These are phyloP conservation scores for Lichtheimia ramosa DNA, from an alignment of 371 early-diverging fungal species.

Conservation along the genomic window DNA sequence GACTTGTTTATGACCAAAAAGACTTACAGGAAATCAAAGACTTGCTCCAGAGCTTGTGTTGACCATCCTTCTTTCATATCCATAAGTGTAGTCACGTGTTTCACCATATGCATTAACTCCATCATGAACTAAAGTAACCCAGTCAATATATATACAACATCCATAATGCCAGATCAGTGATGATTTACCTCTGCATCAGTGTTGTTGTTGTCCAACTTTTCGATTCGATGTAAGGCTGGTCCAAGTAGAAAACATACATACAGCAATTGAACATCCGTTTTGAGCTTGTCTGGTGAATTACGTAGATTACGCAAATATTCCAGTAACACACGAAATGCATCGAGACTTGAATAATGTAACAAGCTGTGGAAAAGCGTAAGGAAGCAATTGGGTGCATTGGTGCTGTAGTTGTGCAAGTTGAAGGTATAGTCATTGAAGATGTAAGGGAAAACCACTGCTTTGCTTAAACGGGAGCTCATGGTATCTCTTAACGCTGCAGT, in stretches of 20 bases:
- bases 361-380: constrained; percentile 65
- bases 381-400: constrained; percentile 64
- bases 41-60: constrained; percentile 55
- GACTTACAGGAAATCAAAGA: constrained; percentile 55
- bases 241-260: constrained; percentile 75
- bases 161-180: background rate
- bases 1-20: background rate
- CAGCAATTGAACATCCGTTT: constrained; percentile 72
- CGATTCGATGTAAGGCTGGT: constrained; percentile 74
- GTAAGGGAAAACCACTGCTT: constrained; percentile 52
- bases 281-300: constrained; percentile 39
- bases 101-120: constrained; percentile 51
- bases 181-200: constrained; percentile 47
- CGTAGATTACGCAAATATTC: constrained; percentile 37
- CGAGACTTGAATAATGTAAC: constrained; percentile 62
- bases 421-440: constrained; percentile 64
- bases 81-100: constrained; percentile 47
- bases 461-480: constrained; percentile 38
- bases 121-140: constrained; percentile 33
- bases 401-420: constrained; percentile 61
- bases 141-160: background rate
- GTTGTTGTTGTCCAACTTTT: constrained; percentile 42
- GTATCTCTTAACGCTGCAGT: constrained; percentile 36
- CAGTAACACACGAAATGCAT: constrained; percentile 45
- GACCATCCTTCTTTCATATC: constrained; percentile 52